Conservation (phyloP, 495 filamentous ascomycete genomes). For the Lepraria neglecta region DNA sequence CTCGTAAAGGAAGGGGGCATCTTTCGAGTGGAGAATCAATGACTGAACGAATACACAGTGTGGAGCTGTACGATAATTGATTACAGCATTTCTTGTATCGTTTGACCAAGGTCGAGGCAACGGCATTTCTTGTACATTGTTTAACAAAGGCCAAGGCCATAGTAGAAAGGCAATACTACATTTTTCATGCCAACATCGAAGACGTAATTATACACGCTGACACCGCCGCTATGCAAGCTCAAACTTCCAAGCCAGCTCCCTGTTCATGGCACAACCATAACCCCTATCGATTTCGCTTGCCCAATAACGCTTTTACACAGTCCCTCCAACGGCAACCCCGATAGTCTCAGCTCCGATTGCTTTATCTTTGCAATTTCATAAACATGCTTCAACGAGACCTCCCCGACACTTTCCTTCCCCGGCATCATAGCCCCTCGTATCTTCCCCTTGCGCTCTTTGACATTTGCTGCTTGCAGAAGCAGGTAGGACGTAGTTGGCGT, state of each 20-base stretch:
- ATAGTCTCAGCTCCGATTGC: constrained; percentile 71
- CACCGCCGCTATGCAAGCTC: constrained; percentile 14
- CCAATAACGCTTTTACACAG: constrained; percentile 79
- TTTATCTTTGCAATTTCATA: constrained; percentile 99
- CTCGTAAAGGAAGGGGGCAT: constrained; percentile 21
- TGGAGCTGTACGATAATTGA: too few relatives aligned
- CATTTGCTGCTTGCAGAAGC: constrained; percentile 74
- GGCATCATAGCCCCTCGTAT: constrained; percentile 71
- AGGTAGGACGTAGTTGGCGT: constrained; percentile 89
- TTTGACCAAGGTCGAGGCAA: background rate
- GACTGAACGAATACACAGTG: background rate
- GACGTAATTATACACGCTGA: background rate
- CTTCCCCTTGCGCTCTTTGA: constrained; percentile 68
- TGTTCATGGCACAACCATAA: constrained; percentile 65
- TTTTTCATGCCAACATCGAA: background rate
- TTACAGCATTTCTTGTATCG: background rate
- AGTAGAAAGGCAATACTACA: background rate
- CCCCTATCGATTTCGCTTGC: constrained; percentile 82
- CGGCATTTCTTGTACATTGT: background rate
- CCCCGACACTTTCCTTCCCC: constrained; percentile 72
- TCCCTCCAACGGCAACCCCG: constrained; percentile 71
- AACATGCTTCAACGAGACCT: constrained; percentile 86
- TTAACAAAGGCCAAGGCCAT: background rate
- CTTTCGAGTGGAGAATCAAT: constrained; percentile 14
- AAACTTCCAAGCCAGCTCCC: background rate